These are phyloP conservation scores for Populus simonii DNA, from an alignment of 345 rosid species.

Conservation along the genomic window DNA sequence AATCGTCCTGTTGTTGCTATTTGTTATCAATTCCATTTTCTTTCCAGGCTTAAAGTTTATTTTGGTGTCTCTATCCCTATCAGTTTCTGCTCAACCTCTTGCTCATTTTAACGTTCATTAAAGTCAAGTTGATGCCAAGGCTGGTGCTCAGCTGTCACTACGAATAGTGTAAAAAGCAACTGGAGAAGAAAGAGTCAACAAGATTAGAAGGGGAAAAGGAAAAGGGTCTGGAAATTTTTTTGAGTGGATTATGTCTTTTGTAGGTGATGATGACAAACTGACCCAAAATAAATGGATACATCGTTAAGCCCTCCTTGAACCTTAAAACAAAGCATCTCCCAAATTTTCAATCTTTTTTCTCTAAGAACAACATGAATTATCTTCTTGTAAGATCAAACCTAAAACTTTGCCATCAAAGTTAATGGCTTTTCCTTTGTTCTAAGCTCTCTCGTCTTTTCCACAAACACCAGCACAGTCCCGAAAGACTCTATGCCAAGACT, in stretches of 20 bases:
- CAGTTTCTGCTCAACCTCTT: not conserved
- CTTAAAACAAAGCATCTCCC: no score
- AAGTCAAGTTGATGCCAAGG: not conserved
- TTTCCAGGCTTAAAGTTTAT: not conserved
- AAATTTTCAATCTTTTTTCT: no score
- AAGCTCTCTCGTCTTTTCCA: not conserved
- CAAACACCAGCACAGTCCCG: not conserved
- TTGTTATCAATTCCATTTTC: not conserved
- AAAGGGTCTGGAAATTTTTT: no score
- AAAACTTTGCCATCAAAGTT: not conserved
- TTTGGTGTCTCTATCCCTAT: not conserved
- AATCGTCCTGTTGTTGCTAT: conserved; percentile 7
- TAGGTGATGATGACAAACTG: no score
- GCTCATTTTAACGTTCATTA: not conserved
- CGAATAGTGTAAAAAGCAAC: not conserved
- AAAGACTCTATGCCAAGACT: not conserved
- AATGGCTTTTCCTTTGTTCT: not conserved
- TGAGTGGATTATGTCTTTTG: no score
- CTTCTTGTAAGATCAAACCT: not conserved
- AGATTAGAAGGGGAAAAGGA: no score
- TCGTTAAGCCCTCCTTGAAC: no score
- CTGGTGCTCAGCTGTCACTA: not conserved
- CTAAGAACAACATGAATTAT: not conserved
- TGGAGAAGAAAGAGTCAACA: no score
- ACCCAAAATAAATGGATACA: no score